Conservation (phyloP, 495 filamentous ascomycete species). For the Daldinia decipiens region DNA sequence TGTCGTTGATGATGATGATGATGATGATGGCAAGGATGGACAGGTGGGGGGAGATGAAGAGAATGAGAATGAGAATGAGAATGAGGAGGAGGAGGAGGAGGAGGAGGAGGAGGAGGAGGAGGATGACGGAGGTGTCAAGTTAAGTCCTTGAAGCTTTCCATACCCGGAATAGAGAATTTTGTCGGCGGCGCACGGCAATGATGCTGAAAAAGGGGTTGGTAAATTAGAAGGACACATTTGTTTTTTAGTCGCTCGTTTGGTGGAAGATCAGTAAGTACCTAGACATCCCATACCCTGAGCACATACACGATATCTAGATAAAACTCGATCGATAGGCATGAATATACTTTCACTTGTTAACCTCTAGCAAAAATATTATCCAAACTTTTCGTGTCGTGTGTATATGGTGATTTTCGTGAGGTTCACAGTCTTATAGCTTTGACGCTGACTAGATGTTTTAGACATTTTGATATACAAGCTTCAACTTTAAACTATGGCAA, state of each 20-base stretch:
- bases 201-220: neutral
- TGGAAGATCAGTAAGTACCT: neutral
- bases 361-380: too few relatives aligned
- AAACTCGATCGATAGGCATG: neutral
- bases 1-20: neutral
- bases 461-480: too few relatives aligned
- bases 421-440: too few relatives aligned
- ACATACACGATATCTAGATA: neutral
- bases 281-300: neutral
- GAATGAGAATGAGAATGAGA: neutral
- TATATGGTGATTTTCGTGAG: too few relatives aligned
- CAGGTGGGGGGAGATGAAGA: neutral
- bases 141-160: neutral
- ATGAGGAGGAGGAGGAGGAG: neutral
- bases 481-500: too few relatives aligned
- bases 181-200: too few relatives aligned
- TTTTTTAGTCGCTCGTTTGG: neutral
- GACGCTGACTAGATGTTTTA: too few relatives aligned
- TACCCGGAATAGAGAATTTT: too few relatives aligned
- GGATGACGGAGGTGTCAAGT: neutral
- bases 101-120: neutral
- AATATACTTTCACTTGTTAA: neutral
- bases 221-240: neutral
- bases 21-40: neutral
- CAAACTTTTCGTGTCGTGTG: too few relatives aligned